Percentiles rank a stretch among this genome's conserved stretches.
Evolutionary conservation across 2,329 filamentous ascomycete genomes (phyloP).

Genomic region (Catunica adiposa): DNA sequence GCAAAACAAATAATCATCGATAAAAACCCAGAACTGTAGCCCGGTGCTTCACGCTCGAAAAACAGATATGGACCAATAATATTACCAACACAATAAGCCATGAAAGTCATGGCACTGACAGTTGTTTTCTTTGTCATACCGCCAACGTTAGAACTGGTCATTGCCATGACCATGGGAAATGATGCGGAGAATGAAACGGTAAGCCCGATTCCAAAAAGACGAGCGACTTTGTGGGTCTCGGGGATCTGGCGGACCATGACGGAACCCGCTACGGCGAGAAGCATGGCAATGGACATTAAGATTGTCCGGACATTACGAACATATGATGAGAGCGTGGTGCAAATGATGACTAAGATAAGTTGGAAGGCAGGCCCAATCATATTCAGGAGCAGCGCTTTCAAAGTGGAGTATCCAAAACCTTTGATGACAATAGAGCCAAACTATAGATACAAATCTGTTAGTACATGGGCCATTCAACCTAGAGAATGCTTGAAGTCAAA

Average conservation of each 20-base stretch:
- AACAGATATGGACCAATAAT: slow-evolving; percentile 45
- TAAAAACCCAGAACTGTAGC: slow-evolving; percentile 44
- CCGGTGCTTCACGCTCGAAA: slow-evolving; percentile 36
- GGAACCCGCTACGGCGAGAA: slow-evolving; percentile 16
- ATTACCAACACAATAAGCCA: slow-evolving; percentile 44
- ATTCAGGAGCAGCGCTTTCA: slow-evolving; percentile 14
- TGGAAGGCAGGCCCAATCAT: slow-evolving; percentile 16
- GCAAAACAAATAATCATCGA: slow-evolving; percentile 45
- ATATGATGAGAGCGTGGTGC: slow-evolving; percentile 17
- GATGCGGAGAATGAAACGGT: slow-evolving; percentile 35
- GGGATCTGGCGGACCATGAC: slow-evolving; percentile 18
- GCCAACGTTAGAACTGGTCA: slow-evolving; percentile 41
- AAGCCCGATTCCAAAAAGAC: slow-evolving; percentile 25
- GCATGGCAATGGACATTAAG: slow-evolving; percentile 18
- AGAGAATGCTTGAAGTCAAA: not conserved
- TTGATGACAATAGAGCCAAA: slow-evolving; percentile 19
- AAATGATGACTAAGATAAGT: slow-evolving; percentile 17
- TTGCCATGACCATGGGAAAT: slow-evolving; percentile 32
- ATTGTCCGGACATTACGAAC: slow-evolving; percentile 18
- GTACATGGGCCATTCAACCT: not conserved
- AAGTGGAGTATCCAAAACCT: slow-evolving; percentile 16
- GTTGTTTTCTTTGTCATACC: slow-evolving; percentile 48
- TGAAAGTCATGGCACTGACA: slow-evolving; percentile 40
- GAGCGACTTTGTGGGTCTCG: slow-evolving; percentile 16
- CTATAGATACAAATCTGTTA: slow-evolving; percentile 10